Evolutionary conservation across 148 eudicot species (phyloP), one percentile per base, ranked within the genome.

Genomic region (Vaccinium myrtillus): DNA sequence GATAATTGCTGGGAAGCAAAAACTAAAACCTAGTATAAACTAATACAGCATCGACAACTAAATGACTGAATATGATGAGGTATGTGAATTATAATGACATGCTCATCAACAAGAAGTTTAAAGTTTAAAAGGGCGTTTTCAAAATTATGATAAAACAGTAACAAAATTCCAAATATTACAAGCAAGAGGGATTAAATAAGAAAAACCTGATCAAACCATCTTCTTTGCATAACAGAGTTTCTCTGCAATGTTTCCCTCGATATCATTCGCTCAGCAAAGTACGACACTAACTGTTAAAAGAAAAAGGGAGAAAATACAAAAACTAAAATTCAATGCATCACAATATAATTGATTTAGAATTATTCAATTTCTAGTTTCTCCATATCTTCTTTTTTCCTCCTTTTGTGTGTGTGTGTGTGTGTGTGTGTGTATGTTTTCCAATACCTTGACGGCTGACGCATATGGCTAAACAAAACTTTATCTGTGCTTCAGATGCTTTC

Each of bases 231-330:
- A 70, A 96, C 93, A 83, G 78, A 81, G 85, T 96, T 96, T 82
- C 96, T 91, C 50, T 81, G 87, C 78, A 96, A 84, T 81, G 98
- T 96, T 79, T 90, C 91, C 46, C 84, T 87, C 48, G 95, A 91
- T 89, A 96, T 94, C 97, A 90, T 92, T 84, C 99, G 90, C 87
- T 92, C 95, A 21, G 97, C 92, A 87, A 96, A 96, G 84, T 90
- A 96, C 21, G 84, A 90, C 83, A 90, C 87, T 77, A 96, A 87
- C 99, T 96, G 92, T 76, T 73, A 81, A 54, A 86, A 58, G 27
- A 79, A 36, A n/a, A 27, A 61, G 19, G 43, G 19, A 54, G 46
- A n/a, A 27, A 58, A 76, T 54, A 1, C 46, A 30, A 75, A 65
- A 59, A 18, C 58, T 12, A 79, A 49, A 76, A 32, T 56, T 63